A percentile compares a stretch with the other conserved stretches of the same genome.
Evolutionary conservation across 2,329 filamentous ascomycete species (phyloP).

Genomic region (Scedosporium dehoogii): DNA sequence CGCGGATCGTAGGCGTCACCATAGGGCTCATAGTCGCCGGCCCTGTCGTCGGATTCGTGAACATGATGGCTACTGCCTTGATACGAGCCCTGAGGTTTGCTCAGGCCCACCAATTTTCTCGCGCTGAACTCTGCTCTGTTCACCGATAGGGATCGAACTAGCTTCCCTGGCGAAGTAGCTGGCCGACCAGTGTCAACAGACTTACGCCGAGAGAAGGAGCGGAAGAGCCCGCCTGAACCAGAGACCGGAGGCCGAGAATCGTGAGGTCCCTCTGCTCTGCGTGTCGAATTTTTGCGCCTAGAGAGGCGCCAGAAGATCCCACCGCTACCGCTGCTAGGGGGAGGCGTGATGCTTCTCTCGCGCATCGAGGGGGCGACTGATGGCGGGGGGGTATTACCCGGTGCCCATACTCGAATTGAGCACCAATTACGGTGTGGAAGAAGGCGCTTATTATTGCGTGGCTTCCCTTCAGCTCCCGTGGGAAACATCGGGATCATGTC

Average conservation of each 20-base stretch:
- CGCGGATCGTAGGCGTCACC: constrained; percentile 18
- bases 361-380: constrained; percentile 49
- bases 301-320: constrained; percentile 32
- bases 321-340: constrained; percentile 17
- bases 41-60: not conserved
- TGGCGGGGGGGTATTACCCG: constrained; percentile 63
- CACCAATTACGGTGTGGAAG: constrained; percentile 93
- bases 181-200: constrained; percentile 2
- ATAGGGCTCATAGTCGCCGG: constrained; percentile 4
- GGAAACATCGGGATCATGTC: constrained; percentile 92
- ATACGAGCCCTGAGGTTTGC: not conserved
- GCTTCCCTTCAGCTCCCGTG: constrained; percentile 79
- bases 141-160: constrained; percentile 9
- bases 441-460: constrained; percentile 82
- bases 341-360: constrained; percentile 30
- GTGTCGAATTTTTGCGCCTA: constrained; percentile 14
- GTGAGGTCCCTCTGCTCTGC: constrained; percentile 15
- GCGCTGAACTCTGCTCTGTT: constrained; percentile 8
- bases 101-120: constrained; percentile 15
- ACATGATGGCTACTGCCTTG: not conserved
- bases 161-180: constrained; percentile 3
- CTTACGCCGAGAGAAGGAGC: constrained; percentile 28
- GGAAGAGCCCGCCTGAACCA: constrained; percentile 15
- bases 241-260: constrained; percentile 15
- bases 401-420: constrained; percentile 75